Base-by-base conservation (phyloP, 768 basidiomycete genomes). In the Boletales sp. region DNA sequence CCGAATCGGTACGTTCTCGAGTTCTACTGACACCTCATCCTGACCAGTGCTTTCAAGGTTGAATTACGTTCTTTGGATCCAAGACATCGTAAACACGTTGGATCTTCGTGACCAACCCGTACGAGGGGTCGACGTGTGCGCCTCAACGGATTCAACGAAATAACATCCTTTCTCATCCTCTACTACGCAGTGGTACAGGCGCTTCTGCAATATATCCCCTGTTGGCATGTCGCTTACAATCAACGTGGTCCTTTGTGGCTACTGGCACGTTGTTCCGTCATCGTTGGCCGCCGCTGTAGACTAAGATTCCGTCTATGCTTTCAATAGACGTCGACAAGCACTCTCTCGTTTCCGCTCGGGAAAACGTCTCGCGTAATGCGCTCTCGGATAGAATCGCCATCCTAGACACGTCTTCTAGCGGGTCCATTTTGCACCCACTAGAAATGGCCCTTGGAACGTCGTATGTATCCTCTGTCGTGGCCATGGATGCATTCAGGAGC, bases 191-290 rank as follows among this genome's bases (percentile, higher is more conserved):
- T 35, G 95, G 95, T 18, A 95, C 94, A 8, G 95, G 95, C 0
- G 85, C 93, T 8, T 90, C 90, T 0, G 87, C 83, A 1, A 91
- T 98, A 48, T 98, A 97, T 56, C 86, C 94, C 0, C 72, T 97
- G 2, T 73, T 98, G 0, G 80, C 75, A 0, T 86, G 84, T 55
- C 71, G 72, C 2, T 57, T 81, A 32, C 69, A 81, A 39, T 62
- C 72, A 6, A 63, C 53, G 5, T 90, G 87, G 83, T 59, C 58
- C 1, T 81, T 94, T 48, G 53, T 80, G 18, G 90, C 79, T 0
- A 90, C 90, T 40, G 91, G 91, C 87, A 40, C 21, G 57, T 31
- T 1, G 38, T 44, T 18, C 21, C 1, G 2, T 15, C 4, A 3
- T 9, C 24, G 10, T 27, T 35, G 11, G 32, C 40, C 13, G 24